Percentiles rank a stretch among this genome's conserved stretches.
Evolutionary conservation across 2,329 filamentous ascomycete species (phyloP).

Genomic region (Ophiocordyceps polyrhachis-furcata): DNA sequence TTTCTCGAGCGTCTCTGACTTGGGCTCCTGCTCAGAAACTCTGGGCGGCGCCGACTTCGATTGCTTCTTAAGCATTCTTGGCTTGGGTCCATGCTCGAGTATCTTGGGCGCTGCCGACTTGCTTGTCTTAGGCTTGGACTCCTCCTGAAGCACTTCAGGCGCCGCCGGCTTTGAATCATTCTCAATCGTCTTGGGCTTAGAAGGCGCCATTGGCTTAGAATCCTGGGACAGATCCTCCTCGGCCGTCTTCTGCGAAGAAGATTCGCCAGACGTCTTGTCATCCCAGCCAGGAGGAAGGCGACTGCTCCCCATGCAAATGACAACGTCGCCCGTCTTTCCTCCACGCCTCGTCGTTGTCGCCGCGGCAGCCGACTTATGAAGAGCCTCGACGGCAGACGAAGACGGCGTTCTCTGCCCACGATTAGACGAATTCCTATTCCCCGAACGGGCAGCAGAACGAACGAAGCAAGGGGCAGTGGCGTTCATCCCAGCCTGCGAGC

Average conservation of each 20-base stretch:
- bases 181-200: no score
- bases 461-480: slow-evolving; percentile 5
- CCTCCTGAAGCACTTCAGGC: background rate
- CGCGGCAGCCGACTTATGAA: slow-evolving; percentile 11
- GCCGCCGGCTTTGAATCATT: no score
- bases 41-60: background rate
- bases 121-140: no score
- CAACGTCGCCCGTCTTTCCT: background rate
- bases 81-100: no score
- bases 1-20: background rate
- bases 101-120: background rate
- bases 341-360: slow-evolving; percentile 6
- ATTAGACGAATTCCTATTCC: background rate
- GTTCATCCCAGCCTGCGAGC: slow-evolving; percentile 6
- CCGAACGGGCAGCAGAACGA: slow-evolving; percentile 4
- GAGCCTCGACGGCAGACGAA: slow-evolving; percentile 5
- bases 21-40: background rate
- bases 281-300: slow-evolving; percentile 1
- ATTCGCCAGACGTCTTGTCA: background rate
- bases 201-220: background rate
- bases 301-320: slow-evolving; percentile 7
- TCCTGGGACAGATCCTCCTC: background rate
- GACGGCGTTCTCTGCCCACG: background rate
- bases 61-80: background rate
- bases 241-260: background rate